These are phyloP conservation scores for Xylaria sp. DNA, from an alignment of 2,329 filamentous ascomycete species.

Conservation along the genomic window DNA sequence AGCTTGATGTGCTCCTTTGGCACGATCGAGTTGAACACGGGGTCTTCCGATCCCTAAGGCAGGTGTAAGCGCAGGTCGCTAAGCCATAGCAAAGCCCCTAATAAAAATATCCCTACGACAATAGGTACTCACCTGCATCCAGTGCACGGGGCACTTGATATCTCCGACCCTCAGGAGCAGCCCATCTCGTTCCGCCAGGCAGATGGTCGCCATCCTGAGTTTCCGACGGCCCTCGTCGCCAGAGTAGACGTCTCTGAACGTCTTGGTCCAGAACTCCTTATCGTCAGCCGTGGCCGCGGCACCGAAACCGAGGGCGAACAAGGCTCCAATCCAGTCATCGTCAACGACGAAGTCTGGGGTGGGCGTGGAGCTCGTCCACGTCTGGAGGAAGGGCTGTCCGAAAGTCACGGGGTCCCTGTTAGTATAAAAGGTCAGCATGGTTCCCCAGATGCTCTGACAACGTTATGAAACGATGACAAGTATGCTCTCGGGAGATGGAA, in stretches of 20 bases:
- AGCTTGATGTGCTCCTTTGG: constrained; percentile 53
- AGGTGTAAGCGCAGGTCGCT: constrained; percentile 9
- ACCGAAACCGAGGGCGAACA: constrained; percentile 50
- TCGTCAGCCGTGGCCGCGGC: constrained; percentile 41
- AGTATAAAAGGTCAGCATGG: not conserved
- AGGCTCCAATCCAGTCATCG: constrained; percentile 49
- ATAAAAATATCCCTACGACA: not conserved
- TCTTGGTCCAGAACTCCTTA: constrained; percentile 49
- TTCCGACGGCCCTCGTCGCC: constrained; percentile 55
- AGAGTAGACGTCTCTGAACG: constrained; percentile 49
- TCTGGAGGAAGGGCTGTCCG: constrained; percentile 46
- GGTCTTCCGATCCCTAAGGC: constrained; percentile 48
- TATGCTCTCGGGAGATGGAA: too few relatives aligned
- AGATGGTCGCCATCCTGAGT: constrained; percentile 48
- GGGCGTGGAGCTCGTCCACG: constrained; percentile 42
- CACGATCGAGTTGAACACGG: constrained; percentile 44
- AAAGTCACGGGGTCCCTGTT: constrained; percentile 46
- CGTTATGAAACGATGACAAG: too few relatives aligned
- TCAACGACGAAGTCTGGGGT: constrained; percentile 53
- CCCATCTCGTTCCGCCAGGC: constrained; percentile 51
- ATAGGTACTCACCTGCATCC: constrained; percentile 50
- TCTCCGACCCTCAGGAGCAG: constrained; percentile 49
- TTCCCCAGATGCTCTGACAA: too few relatives aligned
- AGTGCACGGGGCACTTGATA: constrained; percentile 54
- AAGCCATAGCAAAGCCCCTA: not conserved